Percentiles rank a stretch among this genome's conserved stretches.
These are phyloP conservation scores for Verticillium dahliae DNA, from an alignment of 2,329 filamentous ascomycete genomes.

Conservation along the genomic window DNA sequence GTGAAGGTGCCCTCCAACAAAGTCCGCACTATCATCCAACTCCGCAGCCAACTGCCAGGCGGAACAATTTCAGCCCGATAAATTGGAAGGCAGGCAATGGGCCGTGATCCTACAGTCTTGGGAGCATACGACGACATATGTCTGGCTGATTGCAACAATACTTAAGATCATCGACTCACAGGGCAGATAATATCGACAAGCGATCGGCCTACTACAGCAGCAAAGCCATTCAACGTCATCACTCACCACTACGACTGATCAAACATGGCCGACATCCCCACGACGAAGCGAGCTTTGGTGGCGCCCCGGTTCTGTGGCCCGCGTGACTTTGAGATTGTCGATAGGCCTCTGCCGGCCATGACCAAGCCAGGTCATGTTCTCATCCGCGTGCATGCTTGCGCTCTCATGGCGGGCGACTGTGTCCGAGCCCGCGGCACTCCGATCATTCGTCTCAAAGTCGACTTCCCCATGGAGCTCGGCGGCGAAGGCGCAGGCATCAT, in stretches of 20 bases:
- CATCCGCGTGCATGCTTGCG: slow-evolving; percentile 28
- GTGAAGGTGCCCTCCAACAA: background rate
- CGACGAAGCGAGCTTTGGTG: slow-evolving; percentile 36
- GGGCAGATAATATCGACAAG: background rate
- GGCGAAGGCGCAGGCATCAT: slow-evolving; percentile 7
- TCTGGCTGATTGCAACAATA: background rate
- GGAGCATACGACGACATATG: background rate
- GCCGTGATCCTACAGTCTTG: background rate
- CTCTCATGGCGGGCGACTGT: slow-evolving; percentile 28
- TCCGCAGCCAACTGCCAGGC: background rate
- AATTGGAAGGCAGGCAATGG: background rate
- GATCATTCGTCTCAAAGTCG: slow-evolving; percentile 15
- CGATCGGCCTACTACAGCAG: background rate
- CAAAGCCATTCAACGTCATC: background rate
- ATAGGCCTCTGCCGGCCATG: slow-evolving; percentile 38
- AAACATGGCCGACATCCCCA: slow-evolving; percentile 22
- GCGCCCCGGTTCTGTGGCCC: slow-evolving; percentile 31
- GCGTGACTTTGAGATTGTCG: slow-evolving; percentile 27
- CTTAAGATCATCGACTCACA: background rate
- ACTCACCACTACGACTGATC: background rate
- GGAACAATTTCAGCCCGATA: background rate
- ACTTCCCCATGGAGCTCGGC: slow-evolving; percentile 17
- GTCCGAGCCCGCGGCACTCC: slow-evolving; percentile 16
- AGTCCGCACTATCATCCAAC: background rate
- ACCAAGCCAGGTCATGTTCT: slow-evolving; percentile 34